phyloP scores from a whole-genome alignment of 140 eudicot genomes.

The Flaveria floridana region DNA sequence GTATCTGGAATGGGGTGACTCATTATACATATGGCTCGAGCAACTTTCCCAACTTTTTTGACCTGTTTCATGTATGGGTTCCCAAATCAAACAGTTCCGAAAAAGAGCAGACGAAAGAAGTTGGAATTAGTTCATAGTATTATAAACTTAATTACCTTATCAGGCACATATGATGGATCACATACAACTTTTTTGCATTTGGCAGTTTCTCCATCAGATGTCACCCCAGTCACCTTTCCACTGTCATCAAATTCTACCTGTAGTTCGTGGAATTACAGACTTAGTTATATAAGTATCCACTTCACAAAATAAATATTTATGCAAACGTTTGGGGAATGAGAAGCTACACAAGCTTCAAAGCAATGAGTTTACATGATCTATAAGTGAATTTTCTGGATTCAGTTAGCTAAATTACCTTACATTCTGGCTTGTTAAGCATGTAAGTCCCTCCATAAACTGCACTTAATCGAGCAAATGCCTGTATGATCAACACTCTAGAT shows the following conservation, averaged over 20 bases:
- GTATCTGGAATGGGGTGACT: conserved; percentile 95
- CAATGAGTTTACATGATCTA: background rate
- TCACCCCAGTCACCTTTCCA: conserved; percentile 78
- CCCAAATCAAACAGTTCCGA: background rate
- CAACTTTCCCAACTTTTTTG: conserved; percentile 78
- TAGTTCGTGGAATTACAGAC: conserved; percentile 9
- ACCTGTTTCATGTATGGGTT: conserved; percentile 44
- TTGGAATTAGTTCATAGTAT: background rate
- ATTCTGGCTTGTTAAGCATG: conserved; percentile 91
- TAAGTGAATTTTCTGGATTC: conserved; percentile 1
- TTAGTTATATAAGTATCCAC: background rate
- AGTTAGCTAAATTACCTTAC: conserved; percentile 49
- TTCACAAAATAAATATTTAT: background rate
- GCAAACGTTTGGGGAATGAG: background rate
- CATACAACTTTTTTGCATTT: conserved; percentile 94
- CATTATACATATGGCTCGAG: conserved; percentile 93
- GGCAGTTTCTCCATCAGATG: conserved; percentile 96
- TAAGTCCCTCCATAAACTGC: conserved; percentile 97
- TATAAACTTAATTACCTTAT: conserved; percentile 51
- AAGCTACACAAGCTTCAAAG: conserved; percentile 13
- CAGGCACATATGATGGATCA: conserved; percentile 84
- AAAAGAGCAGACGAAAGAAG: background rate
- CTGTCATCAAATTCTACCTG: conserved; percentile 78
- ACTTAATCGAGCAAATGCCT: conserved; percentile 97
- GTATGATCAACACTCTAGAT: background rate